Base-by-base conservation (phyloP, 106 monocot species). In the Platanthera guangdongensis region DNA sequence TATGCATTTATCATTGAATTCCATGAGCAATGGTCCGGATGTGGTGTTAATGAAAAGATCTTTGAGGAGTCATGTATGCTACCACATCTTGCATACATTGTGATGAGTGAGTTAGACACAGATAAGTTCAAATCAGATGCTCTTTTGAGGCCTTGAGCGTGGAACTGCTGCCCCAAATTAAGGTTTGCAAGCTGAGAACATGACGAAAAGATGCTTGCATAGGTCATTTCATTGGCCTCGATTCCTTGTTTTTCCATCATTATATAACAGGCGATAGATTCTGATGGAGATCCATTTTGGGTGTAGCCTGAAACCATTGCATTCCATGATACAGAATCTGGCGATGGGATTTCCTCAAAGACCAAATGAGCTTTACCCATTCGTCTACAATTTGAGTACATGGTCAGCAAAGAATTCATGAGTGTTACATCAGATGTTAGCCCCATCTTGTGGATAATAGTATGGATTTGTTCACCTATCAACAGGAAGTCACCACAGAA, bases 21-120 rank as follows among this genome's bases (percentile, higher is more conserved):
- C 85, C 85, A 85, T 60, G 85, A 78, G 50, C 81, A 63, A 19
- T 76, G 62, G 79, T 85, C 81, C 62, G 60, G 75, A 52, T 48
- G 9, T 18, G 1, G 72, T 51, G 63, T 72, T 71, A 47, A 50
- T 0, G 54, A 15, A 28, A 82, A 82, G 9, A 79, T 82, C 57
- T 79, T 68, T 14, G 69, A 75, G 11, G 85, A 85, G 4, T 14
- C 65, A 14, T 51, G 16, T 11, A 81, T 67, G 30, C 72, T 32
- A 70, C 85, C 81, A n/a, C 85, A 81, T 55, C 78, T 85, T 16
- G 78, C 53, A 70, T 85, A 81, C 85, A 85, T 81, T 15, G 81
- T 63, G 57, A 85, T 78, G 63, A 85, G 81, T 6, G 85, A 85
- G 75, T 85, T 85, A 13, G 75, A 81, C 8, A 85, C 79, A 22